phyloP scores from a whole-genome alignment of 306 rosid genomes.

The Begonia masoniana region DNA sequence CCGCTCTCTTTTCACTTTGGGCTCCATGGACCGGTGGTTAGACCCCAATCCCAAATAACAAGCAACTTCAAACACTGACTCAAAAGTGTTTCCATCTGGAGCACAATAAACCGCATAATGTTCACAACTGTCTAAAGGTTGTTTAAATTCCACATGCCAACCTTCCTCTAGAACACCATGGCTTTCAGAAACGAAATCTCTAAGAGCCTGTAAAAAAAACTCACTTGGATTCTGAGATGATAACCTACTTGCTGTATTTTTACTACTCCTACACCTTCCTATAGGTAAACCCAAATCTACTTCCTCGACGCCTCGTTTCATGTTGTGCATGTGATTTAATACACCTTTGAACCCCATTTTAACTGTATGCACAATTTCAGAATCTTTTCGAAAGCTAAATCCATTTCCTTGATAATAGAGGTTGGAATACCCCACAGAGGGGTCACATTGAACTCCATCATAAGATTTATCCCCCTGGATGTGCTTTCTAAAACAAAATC shows the following conservation, averaged over 20 bases:
- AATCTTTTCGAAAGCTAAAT: conserved; percentile 46
- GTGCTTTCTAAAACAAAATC: conserved; percentile 77
- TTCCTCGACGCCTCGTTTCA: conserved; percentile 43
- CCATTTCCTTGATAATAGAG: conserved; percentile 37
- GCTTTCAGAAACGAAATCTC: conserved; percentile 70
- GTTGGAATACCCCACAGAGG: conserved; percentile 56
- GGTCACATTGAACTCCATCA: conserved; percentile 64
- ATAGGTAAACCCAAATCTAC: conserved; percentile 37
- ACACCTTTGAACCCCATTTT: conserved; percentile 63
- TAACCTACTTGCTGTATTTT: conserved; percentile 33
- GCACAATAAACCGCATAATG: conserved; percentile 82
- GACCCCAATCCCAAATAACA: conserved; percentile 69
- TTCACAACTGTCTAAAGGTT: conserved; percentile 49
- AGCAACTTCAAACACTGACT: conserved; percentile 91
- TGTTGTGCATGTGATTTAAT: conserved; percentile 40
- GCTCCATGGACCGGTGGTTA: conserved; percentile 37
- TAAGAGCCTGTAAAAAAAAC: conserved; percentile 76
- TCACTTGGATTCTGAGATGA: conserved; percentile 47
- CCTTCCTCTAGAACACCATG: conserved; percentile 90
- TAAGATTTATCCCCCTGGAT: conserved; percentile 66
- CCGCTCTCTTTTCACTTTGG: conserved; percentile 48
- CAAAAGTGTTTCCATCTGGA: conserved; percentile 90
- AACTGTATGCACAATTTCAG: conserved; percentile 46
- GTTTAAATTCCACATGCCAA: conserved; percentile 87
- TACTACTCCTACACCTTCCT: conserved; percentile 46